phyloP scores from a whole-genome alignment of 805 yeast genomes.

The Candida glaebosa region DNA sequence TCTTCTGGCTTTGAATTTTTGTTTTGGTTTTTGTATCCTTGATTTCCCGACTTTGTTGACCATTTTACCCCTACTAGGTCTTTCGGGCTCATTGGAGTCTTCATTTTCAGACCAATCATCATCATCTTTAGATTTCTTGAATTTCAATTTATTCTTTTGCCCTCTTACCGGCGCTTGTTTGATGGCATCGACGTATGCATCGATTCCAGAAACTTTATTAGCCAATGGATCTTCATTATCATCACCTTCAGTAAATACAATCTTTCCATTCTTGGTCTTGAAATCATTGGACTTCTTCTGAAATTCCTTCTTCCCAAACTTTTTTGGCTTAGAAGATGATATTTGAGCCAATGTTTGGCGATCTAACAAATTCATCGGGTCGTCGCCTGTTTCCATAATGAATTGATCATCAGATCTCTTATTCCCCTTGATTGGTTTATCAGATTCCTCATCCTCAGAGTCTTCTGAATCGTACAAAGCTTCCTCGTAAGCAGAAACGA shows the following conservation, averaged over 20 bases:
- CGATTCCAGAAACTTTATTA: constrained; percentile 57
- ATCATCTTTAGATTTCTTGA: constrained; percentile 59
- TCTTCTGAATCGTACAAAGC: constrained; percentile 75
- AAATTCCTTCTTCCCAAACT: constrained; percentile 43
- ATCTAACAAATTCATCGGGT: constrained; percentile 86
- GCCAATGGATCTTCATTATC: constrained; percentile 42
- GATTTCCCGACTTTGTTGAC: constrained; percentile 22
- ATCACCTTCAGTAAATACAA: constrained; percentile 56
- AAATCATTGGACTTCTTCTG: constrained; percentile 33
- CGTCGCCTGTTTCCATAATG: constrained; percentile 71
- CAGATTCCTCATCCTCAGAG: constrained; percentile 55
- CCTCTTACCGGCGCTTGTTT: constrained; percentile 92
- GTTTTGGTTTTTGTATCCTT: constrained; percentile 40
- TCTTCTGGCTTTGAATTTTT: constrained; percentile 56
- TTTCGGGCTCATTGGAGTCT: constrained; percentile 39
- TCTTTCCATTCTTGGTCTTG: constrained; percentile 61
- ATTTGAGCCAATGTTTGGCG: constrained; percentile 81
- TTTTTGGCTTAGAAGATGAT: constrained; percentile 81
- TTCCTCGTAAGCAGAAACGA: constrained; percentile 86
- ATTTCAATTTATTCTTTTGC: constrained; percentile 86
- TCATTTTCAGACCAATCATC: constrained; percentile 48
- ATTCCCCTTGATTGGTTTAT: constrained; percentile 23
- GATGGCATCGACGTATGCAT: constrained; percentile 92
- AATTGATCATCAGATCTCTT: constrained; percentile 49
- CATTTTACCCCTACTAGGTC: constrained; percentile 11